These are phyloP conservation scores for Scalesia atractyloides DNA, from an alignment of 129 eudicot species.

Conservation along the genomic window DNA sequence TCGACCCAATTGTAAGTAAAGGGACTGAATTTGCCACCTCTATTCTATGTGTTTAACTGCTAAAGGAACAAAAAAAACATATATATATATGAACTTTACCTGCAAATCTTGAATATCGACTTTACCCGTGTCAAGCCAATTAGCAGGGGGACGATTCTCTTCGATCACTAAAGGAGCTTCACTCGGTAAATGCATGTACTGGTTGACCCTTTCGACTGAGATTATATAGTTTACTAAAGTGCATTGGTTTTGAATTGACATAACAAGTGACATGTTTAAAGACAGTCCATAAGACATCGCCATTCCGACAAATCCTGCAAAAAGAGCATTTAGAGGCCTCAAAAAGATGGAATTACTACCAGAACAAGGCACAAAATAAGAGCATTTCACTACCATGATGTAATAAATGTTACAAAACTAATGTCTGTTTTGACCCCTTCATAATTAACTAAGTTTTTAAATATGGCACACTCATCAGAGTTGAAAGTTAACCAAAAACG, in stretches of 20 bases:
- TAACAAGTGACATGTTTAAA: conserved; percentile 67
- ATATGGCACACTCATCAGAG: background rate
- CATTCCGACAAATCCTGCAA: conserved; percentile 93
- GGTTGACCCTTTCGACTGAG: conserved; percentile 94
- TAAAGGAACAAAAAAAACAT: background rate
- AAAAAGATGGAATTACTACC: conserved; percentile 6
- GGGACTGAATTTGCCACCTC: background rate
- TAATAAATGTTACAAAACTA: background rate
- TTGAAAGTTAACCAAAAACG: background rate
- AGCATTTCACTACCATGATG: background rate
- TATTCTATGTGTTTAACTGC: conserved; percentile 6
- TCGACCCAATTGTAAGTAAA: background rate
- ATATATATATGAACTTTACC: conserved; percentile 45
- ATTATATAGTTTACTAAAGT: conserved; percentile 72
- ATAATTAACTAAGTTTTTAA: background rate
- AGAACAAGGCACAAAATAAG: background rate
- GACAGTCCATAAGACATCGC: conserved; percentile 91
- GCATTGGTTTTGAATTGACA: conserved; percentile 87
- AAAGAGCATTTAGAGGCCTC: background rate
- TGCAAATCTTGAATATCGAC: conserved; percentile 73
- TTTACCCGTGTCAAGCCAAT: conserved; percentile 80
- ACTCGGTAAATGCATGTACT: conserved; percentile 87
- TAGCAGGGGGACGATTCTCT: conserved; percentile 67
- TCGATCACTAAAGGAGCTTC: conserved; percentile 84
- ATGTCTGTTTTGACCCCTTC: background rate